phyloP scores from a whole-genome alignment of 352 stramenopile species.

The Pythium coloratum region DNA sequence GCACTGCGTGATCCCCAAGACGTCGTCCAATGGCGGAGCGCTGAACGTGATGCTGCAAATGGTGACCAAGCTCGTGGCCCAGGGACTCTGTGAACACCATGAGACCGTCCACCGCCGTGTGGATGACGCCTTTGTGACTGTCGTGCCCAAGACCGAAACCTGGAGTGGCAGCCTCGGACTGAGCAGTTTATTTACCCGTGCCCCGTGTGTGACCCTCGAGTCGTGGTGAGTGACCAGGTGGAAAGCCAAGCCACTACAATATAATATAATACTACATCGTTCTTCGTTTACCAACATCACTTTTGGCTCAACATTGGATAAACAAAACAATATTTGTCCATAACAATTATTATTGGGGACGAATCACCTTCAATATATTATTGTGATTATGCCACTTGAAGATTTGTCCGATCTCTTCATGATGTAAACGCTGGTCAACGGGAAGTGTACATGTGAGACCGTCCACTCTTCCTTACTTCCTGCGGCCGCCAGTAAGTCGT shows the following conservation, averaged over 20 bases:
- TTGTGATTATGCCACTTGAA: not conserved
- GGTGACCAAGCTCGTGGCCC: not conserved
- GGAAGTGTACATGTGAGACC: not conserved
- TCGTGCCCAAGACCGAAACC: not conserved
- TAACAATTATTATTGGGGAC: not conserved
- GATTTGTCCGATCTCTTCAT: not conserved
- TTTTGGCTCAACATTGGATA: too few species aligned
- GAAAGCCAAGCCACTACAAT: not conserved
- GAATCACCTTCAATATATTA: not conserved
- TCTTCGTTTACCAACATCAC: too few species aligned
- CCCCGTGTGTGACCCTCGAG: not conserved
- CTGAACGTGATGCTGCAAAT: not conserved
- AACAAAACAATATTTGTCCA: too few species aligned
- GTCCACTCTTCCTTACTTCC: not conserved
- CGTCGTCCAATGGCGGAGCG: not conserved
- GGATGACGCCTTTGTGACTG: not conserved
- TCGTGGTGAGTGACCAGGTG: not conserved
- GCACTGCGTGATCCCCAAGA: not conserved
- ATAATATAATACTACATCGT: not conserved
- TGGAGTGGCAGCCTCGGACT: not conserved
- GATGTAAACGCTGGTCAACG: too few species aligned
- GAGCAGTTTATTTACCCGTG: slow-evolving; percentile 2
- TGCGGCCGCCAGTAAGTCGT: not conserved
- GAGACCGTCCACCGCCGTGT: not conserved
- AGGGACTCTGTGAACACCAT: slow-evolving; percentile 1